Evolutionary conservation across 2,329 filamentous ascomycete species (phyloP).

Genomic region (Albifimbria verrucaria): DNA sequence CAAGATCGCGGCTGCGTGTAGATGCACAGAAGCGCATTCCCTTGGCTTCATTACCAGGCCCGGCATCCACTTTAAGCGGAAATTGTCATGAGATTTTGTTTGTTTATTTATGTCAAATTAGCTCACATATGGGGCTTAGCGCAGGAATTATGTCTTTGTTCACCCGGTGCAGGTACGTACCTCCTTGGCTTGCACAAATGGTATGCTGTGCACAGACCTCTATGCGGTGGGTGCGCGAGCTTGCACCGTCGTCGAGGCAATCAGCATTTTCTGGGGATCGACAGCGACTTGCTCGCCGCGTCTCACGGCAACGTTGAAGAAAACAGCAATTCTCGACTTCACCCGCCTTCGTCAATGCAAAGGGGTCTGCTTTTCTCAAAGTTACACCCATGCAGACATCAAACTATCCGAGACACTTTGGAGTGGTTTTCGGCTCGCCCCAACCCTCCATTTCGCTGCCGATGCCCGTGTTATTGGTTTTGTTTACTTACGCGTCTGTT

Average conservation of each 20-base stretch:
- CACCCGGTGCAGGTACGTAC: conserved; percentile 4
- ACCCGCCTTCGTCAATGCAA: no score
- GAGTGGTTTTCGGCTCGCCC: no score
- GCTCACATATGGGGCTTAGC: neutral
- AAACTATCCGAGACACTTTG: no score
- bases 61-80: conserved; percentile 17
- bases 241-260: conserved; percentile 29
- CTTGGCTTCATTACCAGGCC: neutral
- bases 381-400: no score
- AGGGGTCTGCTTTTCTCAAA: no score
- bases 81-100: conserved; percentile 23
- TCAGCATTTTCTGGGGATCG: conserved; percentile 20
- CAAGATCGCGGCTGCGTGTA: neutral
- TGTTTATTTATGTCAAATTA: conserved; percentile 29
- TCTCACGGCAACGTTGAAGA: neutral
- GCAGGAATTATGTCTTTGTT: conserved; percentile 5
- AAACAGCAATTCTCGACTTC: neutral
- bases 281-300: neutral
- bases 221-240: conserved; percentile 8
- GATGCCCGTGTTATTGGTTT: neutral
- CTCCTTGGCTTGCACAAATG: neutral
- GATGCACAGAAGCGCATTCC: neutral
- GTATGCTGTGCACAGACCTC: conserved; percentile 20
- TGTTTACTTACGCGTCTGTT: neutral
- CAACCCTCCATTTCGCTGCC: no score